phyloP scores from a whole-genome alignment of 2,329 filamentous ascomycete genomes.

The Cercospora sojina region DNA sequence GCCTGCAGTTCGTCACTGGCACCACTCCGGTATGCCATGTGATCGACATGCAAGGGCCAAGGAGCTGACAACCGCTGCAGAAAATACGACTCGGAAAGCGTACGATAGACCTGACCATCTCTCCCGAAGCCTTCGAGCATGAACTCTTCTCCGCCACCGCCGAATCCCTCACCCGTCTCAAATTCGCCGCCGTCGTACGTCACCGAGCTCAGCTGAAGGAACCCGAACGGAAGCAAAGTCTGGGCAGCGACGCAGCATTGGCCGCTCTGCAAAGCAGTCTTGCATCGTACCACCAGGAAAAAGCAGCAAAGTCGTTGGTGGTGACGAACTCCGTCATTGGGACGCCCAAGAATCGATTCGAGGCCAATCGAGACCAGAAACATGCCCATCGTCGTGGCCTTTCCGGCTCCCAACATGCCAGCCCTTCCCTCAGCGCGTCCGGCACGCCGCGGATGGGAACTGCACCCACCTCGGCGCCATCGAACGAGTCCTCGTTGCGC shows the following conservation, averaged over 20 bases:
- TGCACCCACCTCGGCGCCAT: constrained; percentile 45
- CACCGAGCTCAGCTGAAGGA: constrained; percentile 49
- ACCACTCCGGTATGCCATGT: constrained; percentile 36
- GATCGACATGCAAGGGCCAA: background rate
- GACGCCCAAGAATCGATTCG: constrained; percentile 39
- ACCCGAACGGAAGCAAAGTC: constrained; percentile 54
- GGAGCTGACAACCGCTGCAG: constrained; percentile 31
- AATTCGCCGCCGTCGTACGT: constrained; percentile 58
- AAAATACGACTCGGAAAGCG: constrained; percentile 59
- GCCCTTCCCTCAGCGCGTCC: constrained; percentile 43
- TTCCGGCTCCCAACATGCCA: constrained; percentile 37
- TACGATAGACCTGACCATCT: constrained; percentile 55
- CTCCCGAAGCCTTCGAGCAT: constrained; percentile 54
- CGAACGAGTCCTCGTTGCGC: constrained; percentile 35
- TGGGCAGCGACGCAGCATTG: constrained; percentile 59
- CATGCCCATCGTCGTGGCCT: constrained; percentile 27
- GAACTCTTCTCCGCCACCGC: constrained; percentile 56
- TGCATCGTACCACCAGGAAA: constrained; percentile 59
- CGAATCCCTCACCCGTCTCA: constrained; percentile 48
- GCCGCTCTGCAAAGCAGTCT: constrained; percentile 60
- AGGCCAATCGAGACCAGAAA: constrained; percentile 34
- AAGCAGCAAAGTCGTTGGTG: constrained; percentile 54
- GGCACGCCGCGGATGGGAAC: constrained; percentile 33
- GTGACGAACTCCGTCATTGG: constrained; percentile 37
- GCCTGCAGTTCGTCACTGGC: constrained; percentile 38